Percentiles rank a stretch among this genome's conserved stretches.
Evolutionary conservation across 495 filamentous ascomycete species (phyloP).

Genomic region (Cercophora scortea): DNA sequence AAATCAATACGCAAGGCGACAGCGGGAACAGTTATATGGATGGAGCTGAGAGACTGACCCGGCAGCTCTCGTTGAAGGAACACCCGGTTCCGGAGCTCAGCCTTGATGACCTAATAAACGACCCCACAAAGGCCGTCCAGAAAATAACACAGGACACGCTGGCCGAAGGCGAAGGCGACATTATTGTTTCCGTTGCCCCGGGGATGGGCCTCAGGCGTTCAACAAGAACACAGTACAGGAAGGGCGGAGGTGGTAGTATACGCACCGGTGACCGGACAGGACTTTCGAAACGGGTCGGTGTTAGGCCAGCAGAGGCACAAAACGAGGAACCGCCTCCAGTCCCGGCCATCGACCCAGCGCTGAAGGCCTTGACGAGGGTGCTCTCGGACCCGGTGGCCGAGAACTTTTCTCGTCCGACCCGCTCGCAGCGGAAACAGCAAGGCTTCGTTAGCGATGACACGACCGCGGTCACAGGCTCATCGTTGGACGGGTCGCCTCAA

Average conservation of each 20-base stretch:
- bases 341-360: constrained; percentile 40
- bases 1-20: constrained; percentile 69
- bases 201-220: constrained; percentile 78
- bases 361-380: constrained; percentile 55
- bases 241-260: constrained; percentile 69
- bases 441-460: constrained; percentile 26
- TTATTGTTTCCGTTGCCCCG: constrained; percentile 69
- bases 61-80: constrained; percentile 57
- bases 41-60: constrained; percentile 77
- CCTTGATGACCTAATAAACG: constrained; percentile 72
- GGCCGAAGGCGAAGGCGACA: constrained; percentile 49
- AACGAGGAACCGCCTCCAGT: constrained; percentile 47
- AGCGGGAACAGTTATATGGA: constrained; percentile 64
- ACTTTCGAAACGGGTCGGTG: constrained; percentile 60
- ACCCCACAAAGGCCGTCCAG: constrained; percentile 62
- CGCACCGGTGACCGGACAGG: constrained; percentile 38
- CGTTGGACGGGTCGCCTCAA: neutral
- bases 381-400: constrained; percentile 70
- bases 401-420: constrained; percentile 45
- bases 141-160: constrained; percentile 49
- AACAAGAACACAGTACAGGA: constrained; percentile 85
- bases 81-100: constrained; percentile 48
- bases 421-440: constrained; percentile 36
- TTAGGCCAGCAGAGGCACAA: constrained; percentile 42
- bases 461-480: neutral